Evolutionary conservation across 2,329 filamentous ascomycete species (phyloP).

Genomic region (Fusarium annulatum): DNA sequence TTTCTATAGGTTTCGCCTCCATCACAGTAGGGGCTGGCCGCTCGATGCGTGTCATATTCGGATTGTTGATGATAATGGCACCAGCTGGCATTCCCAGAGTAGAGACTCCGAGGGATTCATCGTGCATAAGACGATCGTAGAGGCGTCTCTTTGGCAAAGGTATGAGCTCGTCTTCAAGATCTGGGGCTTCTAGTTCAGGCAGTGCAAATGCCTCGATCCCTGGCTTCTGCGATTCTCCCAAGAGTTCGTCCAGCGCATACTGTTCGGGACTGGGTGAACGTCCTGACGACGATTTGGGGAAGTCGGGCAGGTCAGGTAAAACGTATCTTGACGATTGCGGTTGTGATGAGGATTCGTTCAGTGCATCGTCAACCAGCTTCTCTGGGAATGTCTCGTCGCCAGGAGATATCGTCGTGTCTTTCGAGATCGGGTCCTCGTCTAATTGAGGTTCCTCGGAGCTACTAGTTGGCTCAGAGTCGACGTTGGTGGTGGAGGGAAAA

Average conservation of each 20-base stretch:
- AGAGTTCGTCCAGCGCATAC: neutral
- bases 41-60: conserved; percentile 45
- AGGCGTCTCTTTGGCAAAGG: conserved; percentile 16
- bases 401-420: neutral
- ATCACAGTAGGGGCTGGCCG: conserved; percentile 30
- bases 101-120: conserved; percentile 46
- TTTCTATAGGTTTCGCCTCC: conserved; percentile 26
- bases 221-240: neutral
- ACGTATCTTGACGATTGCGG: neutral
- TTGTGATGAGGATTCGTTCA: neutral
- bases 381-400: neutral
- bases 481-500: neutral
- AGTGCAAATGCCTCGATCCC: neutral
- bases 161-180: neutral
- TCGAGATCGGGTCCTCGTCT: neutral
- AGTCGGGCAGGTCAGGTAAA: neutral
- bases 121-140: conserved; percentile 44
- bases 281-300: neutral
- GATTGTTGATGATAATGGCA: conserved; percentile 60
- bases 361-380: neutral
- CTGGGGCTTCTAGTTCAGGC: conserved; percentile 5
- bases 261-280: neutral
- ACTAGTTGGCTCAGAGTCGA: neutral
- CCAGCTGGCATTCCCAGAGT: conserved; percentile 54
- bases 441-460: neutral